A percentile compares a stretch with the other conserved stretches of the same genome.
Evolutionary conservation across 345 rosid genomes (phyloP).

Genomic region (Eucalyptus microcorys): DNA sequence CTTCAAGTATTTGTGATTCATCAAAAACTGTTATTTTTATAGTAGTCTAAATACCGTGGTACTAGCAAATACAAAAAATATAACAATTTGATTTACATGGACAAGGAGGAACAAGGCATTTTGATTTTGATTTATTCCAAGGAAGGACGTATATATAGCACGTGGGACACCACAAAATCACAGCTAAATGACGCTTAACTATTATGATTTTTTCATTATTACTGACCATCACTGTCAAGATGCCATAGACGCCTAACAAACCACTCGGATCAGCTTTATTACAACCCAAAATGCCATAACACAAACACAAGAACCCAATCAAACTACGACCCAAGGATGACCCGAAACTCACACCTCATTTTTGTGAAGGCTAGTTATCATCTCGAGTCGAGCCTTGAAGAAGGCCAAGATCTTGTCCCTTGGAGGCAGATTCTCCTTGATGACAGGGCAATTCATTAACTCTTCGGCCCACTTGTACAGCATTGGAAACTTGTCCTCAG

Average conservation of each 20-base stretch:
- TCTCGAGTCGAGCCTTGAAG: not conserved
- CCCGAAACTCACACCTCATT: not conserved
- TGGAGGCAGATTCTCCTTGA: constrained; percentile 32
- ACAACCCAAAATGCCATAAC: not conserved
- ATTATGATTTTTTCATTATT: not conserved
- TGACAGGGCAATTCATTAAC: not conserved
- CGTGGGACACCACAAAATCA: no score
- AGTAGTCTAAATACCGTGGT: no score
- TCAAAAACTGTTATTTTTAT: no score
- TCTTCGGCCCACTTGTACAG: constrained; percentile 20
- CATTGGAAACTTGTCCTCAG: constrained; percentile 28
- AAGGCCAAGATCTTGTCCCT: constrained; percentile 10
- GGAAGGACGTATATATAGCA: no score
- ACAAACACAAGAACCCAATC: not conserved
- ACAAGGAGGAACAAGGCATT: no score
- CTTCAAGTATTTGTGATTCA: no score
- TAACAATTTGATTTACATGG: no score
- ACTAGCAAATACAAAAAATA: no score
- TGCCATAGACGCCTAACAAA: not conserved
- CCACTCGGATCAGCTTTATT: not conserved
- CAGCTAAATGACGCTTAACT: no score
- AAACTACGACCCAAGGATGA: not conserved
- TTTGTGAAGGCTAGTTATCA: not conserved
- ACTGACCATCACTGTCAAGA: not conserved
- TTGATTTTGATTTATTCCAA: no score